These are phyloP conservation scores for Acanthamoeba divionensis DNA, from an alignment of 208 protist species.

Conservation along the genomic window DNA sequence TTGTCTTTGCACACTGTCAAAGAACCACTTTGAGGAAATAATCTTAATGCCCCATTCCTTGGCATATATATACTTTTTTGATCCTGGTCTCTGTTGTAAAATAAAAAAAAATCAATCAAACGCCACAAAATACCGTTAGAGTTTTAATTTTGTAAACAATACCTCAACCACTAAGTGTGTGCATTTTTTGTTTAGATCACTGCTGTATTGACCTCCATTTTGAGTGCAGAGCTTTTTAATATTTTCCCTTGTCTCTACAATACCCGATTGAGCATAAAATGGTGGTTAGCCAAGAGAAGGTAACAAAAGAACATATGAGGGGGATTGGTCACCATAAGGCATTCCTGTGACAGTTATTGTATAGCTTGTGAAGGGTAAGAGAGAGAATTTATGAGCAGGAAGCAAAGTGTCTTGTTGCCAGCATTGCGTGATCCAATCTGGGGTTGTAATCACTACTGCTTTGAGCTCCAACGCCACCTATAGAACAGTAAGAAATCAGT, in stretches of 20 bases:
- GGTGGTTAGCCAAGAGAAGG: neutral
- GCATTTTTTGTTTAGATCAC: constrained; percentile 9
- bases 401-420: neutral
- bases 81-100: neutral
- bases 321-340: neutral
- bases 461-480: no score
- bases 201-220: neutral
- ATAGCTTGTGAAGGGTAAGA: neutral
- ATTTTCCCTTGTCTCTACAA: neutral
- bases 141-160: neutral
- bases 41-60: neutral
- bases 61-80: neutral
- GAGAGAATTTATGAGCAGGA: neutral
- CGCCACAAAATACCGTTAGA: neutral
- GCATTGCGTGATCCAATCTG: neutral
- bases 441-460: neutral
- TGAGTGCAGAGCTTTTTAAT: neutral
- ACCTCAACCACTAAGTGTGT: constrained; percentile 26
- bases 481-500: no score
- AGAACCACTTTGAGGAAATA: neutral
- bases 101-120: neutral
- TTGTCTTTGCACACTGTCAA: constrained; percentile 9
- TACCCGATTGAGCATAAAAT: neutral
- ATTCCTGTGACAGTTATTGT: constrained; percentile 3
- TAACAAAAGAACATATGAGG: neutral